phyloP scores from a whole-genome alignment of 140 eudicot genomes.

The Bidens hawaiensis region DNA sequence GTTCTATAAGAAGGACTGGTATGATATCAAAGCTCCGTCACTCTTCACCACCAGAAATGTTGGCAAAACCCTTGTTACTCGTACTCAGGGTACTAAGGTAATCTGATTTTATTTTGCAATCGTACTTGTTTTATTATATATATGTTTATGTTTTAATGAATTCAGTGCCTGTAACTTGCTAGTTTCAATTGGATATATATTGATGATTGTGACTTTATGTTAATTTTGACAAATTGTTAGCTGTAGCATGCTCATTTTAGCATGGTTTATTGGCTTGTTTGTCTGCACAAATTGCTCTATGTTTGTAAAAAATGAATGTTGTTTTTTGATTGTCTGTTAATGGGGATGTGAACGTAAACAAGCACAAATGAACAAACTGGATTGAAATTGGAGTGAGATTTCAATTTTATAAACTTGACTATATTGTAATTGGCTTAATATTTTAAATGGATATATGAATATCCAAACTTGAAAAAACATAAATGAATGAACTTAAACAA shows the following conservation, averaged over 20 bases:
- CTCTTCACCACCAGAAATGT: conserved; percentile 43
- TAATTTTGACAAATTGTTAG: not conserved
- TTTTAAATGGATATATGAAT: too few species aligned
- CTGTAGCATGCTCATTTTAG: not conserved
- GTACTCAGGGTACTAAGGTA: conserved; percentile 94
- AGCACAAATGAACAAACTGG: too few species aligned
- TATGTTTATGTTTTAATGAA: not conserved
- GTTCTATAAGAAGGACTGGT: conserved; percentile 74
- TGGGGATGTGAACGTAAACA: too few species aligned
- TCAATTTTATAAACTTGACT: too few species aligned
- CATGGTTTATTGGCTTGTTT: too few species aligned
- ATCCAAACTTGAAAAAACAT: too few species aligned
- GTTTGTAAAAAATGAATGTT: too few species aligned
- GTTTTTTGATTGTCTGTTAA: too few species aligned
- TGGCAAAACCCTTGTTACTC: conserved; percentile 72
- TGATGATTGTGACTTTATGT: not conserved
- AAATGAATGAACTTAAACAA: too few species aligned
- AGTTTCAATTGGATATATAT: not conserved
- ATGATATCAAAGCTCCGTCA: conserved; percentile 72
- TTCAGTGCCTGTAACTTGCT: not conserved
- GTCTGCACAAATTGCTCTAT: too few species aligned
- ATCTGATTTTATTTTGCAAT: not conserved
- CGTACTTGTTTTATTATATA: not conserved
- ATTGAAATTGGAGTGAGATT: too few species aligned
- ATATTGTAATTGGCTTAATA: too few species aligned